These are phyloP conservation scores for Mycena epipterygia DNA, from an alignment of 768 basidiomycete genomes.

Conservation along the genomic window DNA sequence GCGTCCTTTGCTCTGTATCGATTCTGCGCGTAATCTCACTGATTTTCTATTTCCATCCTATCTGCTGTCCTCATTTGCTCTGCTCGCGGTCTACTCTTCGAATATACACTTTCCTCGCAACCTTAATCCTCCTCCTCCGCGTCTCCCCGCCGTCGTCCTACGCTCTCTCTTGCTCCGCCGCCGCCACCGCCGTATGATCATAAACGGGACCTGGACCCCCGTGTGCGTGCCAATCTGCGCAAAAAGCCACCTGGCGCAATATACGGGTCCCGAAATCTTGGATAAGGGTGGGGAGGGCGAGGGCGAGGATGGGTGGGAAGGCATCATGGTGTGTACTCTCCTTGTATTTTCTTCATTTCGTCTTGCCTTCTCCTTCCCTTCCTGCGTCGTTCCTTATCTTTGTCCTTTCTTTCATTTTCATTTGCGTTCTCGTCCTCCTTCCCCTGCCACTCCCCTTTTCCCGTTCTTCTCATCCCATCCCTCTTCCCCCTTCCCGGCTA, in stretches of 20 bases:
- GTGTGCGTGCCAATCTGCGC: conserved; percentile 53
- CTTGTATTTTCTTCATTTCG: neutral
- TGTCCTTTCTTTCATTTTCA: no score
- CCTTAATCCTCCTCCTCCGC: conserved; percentile 74
- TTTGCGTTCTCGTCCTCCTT: no score
- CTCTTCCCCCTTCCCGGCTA: no score
- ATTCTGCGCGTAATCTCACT: no score
- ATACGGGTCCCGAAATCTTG: conserved; percentile 59
- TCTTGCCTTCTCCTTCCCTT: neutral
- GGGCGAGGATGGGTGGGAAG: conserved; percentile 27
- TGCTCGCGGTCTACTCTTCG: no score
- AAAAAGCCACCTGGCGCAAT: no score
- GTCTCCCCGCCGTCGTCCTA: conserved; percentile 81
- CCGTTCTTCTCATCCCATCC: no score
- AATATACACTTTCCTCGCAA: conserved; percentile 66
- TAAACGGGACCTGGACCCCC: conserved; percentile 71
- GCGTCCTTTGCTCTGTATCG: neutral
- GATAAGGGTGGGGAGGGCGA: neutral
- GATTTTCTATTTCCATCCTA: neutral
- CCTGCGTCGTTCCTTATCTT: no score
- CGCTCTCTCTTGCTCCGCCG: no score
- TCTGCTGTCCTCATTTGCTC: no score
- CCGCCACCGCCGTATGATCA: no score
- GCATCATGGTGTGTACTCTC: conserved; percentile 20
- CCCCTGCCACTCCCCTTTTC: no score